phyloP scores from a whole-genome alignment of 1,139 yeast genomes.

The Yamadazyma epiphylla region DNA sequence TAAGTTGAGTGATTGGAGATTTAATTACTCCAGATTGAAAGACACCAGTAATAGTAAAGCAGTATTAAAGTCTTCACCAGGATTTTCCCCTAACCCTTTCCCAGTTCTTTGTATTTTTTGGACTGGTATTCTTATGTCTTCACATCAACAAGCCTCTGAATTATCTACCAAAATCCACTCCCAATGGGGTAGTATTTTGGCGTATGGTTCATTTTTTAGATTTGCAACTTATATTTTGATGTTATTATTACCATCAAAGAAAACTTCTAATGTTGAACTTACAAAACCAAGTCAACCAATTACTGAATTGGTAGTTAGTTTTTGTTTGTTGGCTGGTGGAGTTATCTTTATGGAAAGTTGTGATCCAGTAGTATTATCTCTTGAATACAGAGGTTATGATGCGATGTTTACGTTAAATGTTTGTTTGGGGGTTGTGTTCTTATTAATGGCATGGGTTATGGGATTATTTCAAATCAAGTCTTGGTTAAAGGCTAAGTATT shows the following conservation, averaged over 20 bases:
- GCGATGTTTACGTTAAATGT: constrained; percentile 89
- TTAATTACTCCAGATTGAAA: constrained; percentile 25
- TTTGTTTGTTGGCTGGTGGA: constrained; percentile 84
- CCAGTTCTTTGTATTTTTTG: constrained; percentile 90
- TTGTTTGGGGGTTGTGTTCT: constrained; percentile 70
- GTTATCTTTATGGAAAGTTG: constrained; percentile 88
- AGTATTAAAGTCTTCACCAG: constrained; percentile 53
- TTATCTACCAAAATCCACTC: constrained; percentile 76
- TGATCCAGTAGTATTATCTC: constrained; percentile 74
- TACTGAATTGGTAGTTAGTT: constrained; percentile 76
- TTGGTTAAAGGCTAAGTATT: constrained; percentile 28
- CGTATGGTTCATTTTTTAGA: constrained; percentile 76
- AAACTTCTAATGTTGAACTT: constrained; percentile 18
- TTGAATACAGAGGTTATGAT: constrained; percentile 83
- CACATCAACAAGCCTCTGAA: constrained; percentile 79
- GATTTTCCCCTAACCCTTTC: constrained; percentile 86
- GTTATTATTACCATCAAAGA: constrained; percentile 41
- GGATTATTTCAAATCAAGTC: constrained; percentile 60
- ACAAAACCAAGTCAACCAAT: constrained; percentile 61
- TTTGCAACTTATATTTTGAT: constrained; percentile 61
- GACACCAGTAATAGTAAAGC: constrained; percentile 5
- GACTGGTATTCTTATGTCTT: constrained; percentile 97
- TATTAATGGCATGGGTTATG: constrained; percentile 93
- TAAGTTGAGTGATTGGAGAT: constrained; percentile 48
- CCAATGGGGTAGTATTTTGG: constrained; percentile 87